Conservation (phyloP, 179 eudicot species). For the Sideroxylon spinosum region DNA sequence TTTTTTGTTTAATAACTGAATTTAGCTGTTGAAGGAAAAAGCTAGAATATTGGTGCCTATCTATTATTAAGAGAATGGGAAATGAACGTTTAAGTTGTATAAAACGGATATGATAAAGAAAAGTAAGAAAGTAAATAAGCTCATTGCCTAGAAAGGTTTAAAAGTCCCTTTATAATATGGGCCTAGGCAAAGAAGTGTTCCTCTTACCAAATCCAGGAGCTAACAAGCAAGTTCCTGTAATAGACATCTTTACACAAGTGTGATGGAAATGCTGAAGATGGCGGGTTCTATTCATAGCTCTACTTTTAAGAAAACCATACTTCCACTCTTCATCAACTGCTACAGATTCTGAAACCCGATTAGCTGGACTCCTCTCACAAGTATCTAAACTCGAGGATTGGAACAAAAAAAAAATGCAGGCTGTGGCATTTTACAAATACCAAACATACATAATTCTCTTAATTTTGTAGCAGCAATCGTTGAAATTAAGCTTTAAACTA, state of each 20-base stretch:
- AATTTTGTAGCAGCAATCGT: not conserved
- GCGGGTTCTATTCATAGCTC: not conserved
- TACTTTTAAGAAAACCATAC: not conserved
- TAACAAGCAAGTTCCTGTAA: not conserved
- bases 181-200: not conserved
- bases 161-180: not conserved
- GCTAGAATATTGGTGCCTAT: not conserved
- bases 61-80: not conserved
- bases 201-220: not conserved
- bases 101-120: not conserved
- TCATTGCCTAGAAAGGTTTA: not conserved
- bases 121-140: not conserved
- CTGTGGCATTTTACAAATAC: not conserved
- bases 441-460: not conserved
- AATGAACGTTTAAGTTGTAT: not conserved
- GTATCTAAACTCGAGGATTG: not conserved
- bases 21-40: not conserved
- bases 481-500: not conserved
- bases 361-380: not conserved
- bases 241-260: not conserved
- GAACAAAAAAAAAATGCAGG: not conserved
- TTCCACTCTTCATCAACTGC: not conserved
- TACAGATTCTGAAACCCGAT: not conserved
- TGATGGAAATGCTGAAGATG: not conserved
- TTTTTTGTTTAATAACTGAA: not conserved